A percentile compares a stretch with the other conserved stretches of the same genome.
phyloP scores from a whole-genome alignment of 345 rosid genomes.

The Arabis hirsuta region DNA sequence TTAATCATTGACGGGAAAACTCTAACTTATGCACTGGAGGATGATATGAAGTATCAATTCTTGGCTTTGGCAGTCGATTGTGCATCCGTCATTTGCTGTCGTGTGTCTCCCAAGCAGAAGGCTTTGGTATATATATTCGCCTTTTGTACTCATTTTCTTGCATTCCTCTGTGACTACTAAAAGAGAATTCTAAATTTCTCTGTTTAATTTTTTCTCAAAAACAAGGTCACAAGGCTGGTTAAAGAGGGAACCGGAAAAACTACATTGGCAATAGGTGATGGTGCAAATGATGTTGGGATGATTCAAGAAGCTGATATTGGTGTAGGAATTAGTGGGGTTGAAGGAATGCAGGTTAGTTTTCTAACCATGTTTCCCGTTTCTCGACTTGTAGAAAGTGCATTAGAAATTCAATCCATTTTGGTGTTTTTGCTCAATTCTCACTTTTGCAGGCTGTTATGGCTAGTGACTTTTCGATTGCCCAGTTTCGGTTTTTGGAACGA shows the following conservation, averaged over 20 bases:
- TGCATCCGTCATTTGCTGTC: conserved; percentile 98
- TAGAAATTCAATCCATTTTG: neutral
- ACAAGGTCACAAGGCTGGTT: conserved; percentile 85
- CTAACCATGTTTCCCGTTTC: conserved; percentile 10
- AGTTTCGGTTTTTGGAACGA: conserved; percentile 92
- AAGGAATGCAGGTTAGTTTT: conserved; percentile 94
- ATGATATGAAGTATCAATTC: conserved; percentile 82
- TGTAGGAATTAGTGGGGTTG: conserved; percentile 97
- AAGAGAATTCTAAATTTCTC: neutral
- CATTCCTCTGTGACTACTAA: neutral
- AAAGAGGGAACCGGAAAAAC: conserved; percentile 93
- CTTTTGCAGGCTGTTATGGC: conserved; percentile 95
- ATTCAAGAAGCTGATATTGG: conserved; percentile 99
- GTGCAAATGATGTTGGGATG: conserved; percentile 99
- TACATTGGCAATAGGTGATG: conserved; percentile 94
- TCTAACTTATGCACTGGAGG: conserved; percentile 76
- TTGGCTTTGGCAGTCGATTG: conserved; percentile 88
- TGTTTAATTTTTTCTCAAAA: conserved; percentile 17
- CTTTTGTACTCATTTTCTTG: neutral
- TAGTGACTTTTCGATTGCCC: conserved; percentile 94
- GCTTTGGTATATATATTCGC: conserved; percentile 63
- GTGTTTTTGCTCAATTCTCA: conserved; percentile 6
- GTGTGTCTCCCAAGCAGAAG: conserved; percentile 98
- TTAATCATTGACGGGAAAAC: conserved; percentile 93
- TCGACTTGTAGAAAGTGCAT: neutral